Conservation (phyloP, 148 eudicot genomes). For the Vaccinium myrtillus region DNA sequence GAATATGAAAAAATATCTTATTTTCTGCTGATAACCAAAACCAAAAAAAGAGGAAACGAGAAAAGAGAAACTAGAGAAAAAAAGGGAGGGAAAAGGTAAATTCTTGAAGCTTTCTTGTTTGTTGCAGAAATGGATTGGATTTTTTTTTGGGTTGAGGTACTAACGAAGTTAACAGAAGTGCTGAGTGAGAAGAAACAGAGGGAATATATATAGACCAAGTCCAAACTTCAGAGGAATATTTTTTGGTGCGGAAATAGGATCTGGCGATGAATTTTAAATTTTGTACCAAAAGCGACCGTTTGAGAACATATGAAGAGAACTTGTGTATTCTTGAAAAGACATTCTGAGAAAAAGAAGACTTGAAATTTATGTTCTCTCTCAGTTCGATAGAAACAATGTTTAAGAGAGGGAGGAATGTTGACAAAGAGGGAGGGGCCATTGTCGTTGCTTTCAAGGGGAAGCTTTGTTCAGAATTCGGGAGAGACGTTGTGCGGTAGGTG, state of each 20-base stretch:
- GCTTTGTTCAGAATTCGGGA: too few species aligned
- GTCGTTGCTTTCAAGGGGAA: neutral
- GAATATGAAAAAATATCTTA: neutral
- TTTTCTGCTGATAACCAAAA: neutral
- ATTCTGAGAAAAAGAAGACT: too few species aligned
- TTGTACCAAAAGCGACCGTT: neutral
- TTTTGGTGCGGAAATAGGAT: conserved; percentile 9
- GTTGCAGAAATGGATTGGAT: neutral
- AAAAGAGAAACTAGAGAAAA: neutral
- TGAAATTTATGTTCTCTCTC: too few species aligned
- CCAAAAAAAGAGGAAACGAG: neutral
- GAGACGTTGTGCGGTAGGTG: too few species aligned
- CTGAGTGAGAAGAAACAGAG: conserved; percentile 15
- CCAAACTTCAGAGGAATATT: conserved; percentile 15
- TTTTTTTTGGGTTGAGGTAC: neutral
- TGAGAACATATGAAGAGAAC: neutral
- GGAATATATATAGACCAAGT: conserved; percentile 23
- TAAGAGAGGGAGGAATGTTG: too few species aligned
- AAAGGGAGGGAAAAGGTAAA: neutral
- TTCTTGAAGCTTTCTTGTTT: neutral
- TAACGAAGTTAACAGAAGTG: conserved; percentile 9
- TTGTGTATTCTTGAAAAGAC: too few species aligned
- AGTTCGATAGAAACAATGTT: too few species aligned
- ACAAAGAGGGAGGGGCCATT: neutral
- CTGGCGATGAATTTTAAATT: conserved; percentile 9